Evolutionary conservation across 768 basidiomycete species (phyloP), one percentile per base, ranked within the genome.

Genomic region (Pleurotus platypus): DNA sequence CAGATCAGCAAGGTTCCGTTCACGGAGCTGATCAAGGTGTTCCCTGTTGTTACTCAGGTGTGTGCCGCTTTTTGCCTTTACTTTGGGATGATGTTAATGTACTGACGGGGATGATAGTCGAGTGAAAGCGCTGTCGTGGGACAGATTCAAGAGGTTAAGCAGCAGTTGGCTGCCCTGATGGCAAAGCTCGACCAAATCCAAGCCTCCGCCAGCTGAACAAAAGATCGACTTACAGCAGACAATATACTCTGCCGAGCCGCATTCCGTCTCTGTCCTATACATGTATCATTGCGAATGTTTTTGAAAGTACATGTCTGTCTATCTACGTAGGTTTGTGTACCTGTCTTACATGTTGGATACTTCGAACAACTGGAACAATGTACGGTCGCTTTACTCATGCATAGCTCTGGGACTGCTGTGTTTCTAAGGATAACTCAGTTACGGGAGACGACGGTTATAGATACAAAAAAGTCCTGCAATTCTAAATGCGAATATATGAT

Each of bases 361-460:
- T 90, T 66, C 58, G 70, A 73, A 76, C 75, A 82, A 74, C 84
- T 85, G 85, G 89, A 92, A 93, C 93, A 94, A 88, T 84, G 73
- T 61, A 78, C 87, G 79, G 90, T 85, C 75, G 77, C 57, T 39
- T 60, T 62, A 9, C 82, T 57, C 45, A 70, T 88, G 30, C 9
- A 8, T 11, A 4, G 11, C 24, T 89, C 63, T 89, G 86, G 24
- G 24, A 26, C 0, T 87, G 80, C 71, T 46, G 58, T 54, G 61
- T 65, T 48, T 60, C 55, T 46, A 38, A 53, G 56, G 45, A 58
- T 62, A 51, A 20, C 38, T n/a, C 5, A 35, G 26, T 13, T 15
- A 7, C 13, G 27, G 27, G 27, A 30, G 30, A 35, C 30, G 4
- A 11, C 2, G 30, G 30, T 9, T 35, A 35, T 11, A 11, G 2